These are phyloP conservation scores for Fusarium sterilihyphosum DNA, from an alignment of 2,329 filamentous ascomycete species.

Conservation along the genomic window DNA sequence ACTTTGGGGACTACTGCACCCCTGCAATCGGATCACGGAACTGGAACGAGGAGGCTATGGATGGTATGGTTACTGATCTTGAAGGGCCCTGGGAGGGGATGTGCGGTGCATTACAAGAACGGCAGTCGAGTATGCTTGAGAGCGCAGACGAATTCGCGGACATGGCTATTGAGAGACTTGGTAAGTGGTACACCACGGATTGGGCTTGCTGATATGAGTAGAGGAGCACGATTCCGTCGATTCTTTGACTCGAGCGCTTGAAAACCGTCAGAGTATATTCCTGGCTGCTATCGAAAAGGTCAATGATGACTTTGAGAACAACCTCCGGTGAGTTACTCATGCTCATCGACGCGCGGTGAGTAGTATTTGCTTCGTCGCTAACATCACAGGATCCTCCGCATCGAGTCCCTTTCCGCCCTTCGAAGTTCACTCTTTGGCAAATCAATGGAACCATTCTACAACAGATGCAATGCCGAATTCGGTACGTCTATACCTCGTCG, in stretches of 20 bases:
- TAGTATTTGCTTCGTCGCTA: not conserved
- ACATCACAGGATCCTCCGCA: constrained; percentile 46
- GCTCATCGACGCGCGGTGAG: not conserved
- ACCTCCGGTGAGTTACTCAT: not conserved
- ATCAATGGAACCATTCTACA: constrained; percentile 50
- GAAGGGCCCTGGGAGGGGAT: constrained; percentile 46
- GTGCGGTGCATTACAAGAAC: not conserved
- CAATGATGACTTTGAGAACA: constrained; percentile 37
- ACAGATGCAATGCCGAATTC: constrained; percentile 42
- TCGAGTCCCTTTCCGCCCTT: constrained; percentile 49
- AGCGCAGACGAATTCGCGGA: not conserved
- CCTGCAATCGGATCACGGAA: constrained; percentile 39
- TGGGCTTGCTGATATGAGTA: not conserved
- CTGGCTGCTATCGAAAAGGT: constrained; percentile 41
- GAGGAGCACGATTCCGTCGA: not conserved
- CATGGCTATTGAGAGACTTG: constrained; percentile 17
- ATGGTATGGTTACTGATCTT: constrained; percentile 49
- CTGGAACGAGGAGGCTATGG: constrained; percentile 59
- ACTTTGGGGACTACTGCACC: constrained; percentile 52
- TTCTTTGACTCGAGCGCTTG: constrained; percentile 41
- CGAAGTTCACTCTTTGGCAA: constrained; percentile 51
- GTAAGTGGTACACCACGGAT: not conserved
- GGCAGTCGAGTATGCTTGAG: not conserved
- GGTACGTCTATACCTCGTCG: constrained; percentile 37
- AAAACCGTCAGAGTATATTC: constrained; percentile 43